Percentiles rank a stretch among this genome's conserved stretches.
These are phyloP conservation scores for Solanum appendiculatum DNA, from an alignment of 257 asterid genomes.

Conservation along the genomic window DNA sequence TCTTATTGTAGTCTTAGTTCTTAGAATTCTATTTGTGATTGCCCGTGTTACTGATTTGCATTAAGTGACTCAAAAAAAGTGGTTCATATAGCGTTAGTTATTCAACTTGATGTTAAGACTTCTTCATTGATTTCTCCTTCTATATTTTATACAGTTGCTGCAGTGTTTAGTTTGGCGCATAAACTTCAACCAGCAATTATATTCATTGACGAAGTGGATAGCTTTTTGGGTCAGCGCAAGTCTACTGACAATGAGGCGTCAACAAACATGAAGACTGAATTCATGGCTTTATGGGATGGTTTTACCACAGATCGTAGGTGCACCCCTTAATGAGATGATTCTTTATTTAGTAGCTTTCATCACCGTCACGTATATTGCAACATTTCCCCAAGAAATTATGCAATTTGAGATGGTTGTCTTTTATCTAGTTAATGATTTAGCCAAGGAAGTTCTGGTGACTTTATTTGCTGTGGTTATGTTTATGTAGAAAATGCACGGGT, in stretches of 20 bases:
- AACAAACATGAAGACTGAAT: slow-evolving; percentile 90
- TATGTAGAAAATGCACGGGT: slow-evolving; percentile 69
- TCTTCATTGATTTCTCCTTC: background rate
- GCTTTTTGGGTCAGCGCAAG: slow-evolving; percentile 94
- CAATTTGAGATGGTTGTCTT: background rate
- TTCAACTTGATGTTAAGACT: background rate
- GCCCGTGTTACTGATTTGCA: background rate
- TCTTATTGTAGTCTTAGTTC: background rate
- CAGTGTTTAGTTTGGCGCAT: slow-evolving; percentile 88
- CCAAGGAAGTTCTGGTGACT: background rate
- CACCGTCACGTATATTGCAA: background rate
- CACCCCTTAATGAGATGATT: background rate
- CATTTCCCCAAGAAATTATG: background rate
- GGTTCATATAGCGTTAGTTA: background rate
- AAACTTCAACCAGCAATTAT: slow-evolving; percentile 98
- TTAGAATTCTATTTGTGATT: background rate
- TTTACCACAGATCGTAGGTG: slow-evolving; percentile 87
- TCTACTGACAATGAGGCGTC: slow-evolving; percentile 74
- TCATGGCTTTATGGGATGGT: slow-evolving; percentile 99
- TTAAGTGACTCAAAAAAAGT: background rate
- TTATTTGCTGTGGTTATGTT: background rate
- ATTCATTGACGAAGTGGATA: slow-evolving; percentile 96
- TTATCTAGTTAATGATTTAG: background rate
- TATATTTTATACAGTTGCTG: slow-evolving; percentile 56
- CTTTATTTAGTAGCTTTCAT: background rate